A percentile compares a stretch with the other conserved stretches of the same genome.
These are phyloP conservation scores for Halteria grandinella DNA, from an alignment of 73 alveolate species.

Conservation along the genomic window DNA sequence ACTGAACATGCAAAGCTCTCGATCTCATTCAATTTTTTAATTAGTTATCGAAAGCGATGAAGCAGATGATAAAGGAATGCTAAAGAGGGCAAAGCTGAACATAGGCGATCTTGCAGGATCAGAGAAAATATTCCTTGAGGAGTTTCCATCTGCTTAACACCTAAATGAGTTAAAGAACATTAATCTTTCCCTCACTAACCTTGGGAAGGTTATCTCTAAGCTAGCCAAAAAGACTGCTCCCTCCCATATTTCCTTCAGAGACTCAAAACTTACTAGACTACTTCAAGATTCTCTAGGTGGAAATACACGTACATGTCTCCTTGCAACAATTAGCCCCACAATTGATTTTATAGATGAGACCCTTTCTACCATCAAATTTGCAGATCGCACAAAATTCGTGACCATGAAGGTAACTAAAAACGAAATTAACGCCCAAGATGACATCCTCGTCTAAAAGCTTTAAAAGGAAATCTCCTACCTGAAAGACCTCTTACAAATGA, in stretches of 20 bases:
- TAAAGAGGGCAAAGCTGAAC: conserved; percentile 69
- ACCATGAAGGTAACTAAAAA: conserved; percentile 60
- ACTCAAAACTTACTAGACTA: conserved; percentile 75
- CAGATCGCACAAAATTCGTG: conserved; percentile 79
- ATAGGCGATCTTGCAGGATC: conserved; percentile 77
- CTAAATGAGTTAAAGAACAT: conserved; percentile 77
- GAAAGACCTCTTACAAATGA: conserved; percentile 52
- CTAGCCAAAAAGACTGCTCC: conserved; percentile 5
- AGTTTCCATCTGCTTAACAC: conserved; percentile 53
- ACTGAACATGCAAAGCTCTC: conserved; percentile 59
- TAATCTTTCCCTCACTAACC: conserved; percentile 67
- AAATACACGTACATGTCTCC: conserved; percentile 75
- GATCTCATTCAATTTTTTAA: conserved; percentile 79
- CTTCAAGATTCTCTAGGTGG: conserved; percentile 84
- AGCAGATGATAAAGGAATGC: conserved; percentile 58
- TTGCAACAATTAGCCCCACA: conserved; percentile 78
- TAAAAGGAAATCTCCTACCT: conserved; percentile 70
- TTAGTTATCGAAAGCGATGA: conserved; percentile 63
- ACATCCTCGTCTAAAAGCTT: conserved; percentile 63
- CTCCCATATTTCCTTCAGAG: conserved; percentile 70
- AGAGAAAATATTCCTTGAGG: conserved; percentile 59
- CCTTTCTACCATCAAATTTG: conserved; percentile 68
- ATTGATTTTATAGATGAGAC: conserved; percentile 62
- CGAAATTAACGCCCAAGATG: conserved; percentile 68
- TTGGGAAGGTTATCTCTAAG: conserved; percentile 70